phyloP scores from a whole-genome alignment of 2,329 filamentous ascomycete genomes.

The Colletotrichum navitas region DNA sequence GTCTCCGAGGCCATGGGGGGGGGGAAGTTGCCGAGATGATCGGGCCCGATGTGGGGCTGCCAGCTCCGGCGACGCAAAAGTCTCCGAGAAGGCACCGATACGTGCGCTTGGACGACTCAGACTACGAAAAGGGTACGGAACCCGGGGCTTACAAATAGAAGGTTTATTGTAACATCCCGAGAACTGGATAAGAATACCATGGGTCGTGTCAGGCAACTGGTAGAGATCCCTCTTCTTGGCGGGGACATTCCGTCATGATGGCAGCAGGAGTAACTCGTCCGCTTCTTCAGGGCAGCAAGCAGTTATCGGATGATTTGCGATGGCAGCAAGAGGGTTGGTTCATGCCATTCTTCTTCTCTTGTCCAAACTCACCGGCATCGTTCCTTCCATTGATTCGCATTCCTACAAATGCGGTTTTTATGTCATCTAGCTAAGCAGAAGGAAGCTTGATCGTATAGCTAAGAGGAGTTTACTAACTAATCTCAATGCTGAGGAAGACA shows the following conservation, averaged over 20 bases:
- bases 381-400: neutral
- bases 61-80: constrained; percentile 9
- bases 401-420: no score
- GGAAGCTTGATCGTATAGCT: neutral
- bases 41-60: constrained; percentile 20
- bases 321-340: no score
- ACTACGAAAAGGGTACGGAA: neutral
- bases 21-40: constrained; percentile 18
- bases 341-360: neutral
- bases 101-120: neutral
- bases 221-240: neutral
- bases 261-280: neutral
- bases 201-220: neutral
- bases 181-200: neutral
- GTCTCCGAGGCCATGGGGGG: constrained; percentile 5
- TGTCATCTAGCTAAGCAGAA: neutral
- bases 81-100: constrained; percentile 21
- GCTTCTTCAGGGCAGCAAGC: neutral
- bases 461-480: neutral
- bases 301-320: neutral
- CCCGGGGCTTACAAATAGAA: neutral
- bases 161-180: neutral
- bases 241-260: neutral
- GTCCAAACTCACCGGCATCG: no score
- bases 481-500: neutral